Evolutionary conservation across 768 basidiomycete species (phyloP), one percentile per base, ranked within the genome.

Genomic region (Tephrocybe rancida): DNA sequence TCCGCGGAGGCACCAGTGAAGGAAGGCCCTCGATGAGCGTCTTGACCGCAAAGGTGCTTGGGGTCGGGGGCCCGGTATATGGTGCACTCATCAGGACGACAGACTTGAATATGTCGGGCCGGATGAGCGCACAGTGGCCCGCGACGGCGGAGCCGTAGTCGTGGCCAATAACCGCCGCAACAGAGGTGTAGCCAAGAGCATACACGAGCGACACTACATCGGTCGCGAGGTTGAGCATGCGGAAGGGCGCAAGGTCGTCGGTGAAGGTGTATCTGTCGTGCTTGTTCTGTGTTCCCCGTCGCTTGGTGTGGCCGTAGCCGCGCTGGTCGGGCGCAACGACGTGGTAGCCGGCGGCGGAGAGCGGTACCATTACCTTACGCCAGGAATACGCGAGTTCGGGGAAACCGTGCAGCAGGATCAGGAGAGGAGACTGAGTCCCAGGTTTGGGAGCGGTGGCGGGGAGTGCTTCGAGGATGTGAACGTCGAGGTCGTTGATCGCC

Each of bases 351-450:
- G 72, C 70, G 4, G 67, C 58, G 0, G 80, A 64, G 22, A 87
- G 72, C 0, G 82, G 82, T 0, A 67, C 59, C 27, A 87, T 73
- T 30, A 86, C 54, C 54, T 84, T 83, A 13, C 86, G 74, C 83
- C 84, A 87, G 7, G 84, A 86, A 61, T 81, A 84, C 2, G 84
- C 78, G 5, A 87, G 72, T 60, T 87, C 85, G 9, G 85, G 85
- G 63, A 87, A 87, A 37, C 85, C 86, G 56, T 87, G 85, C 1
- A 87, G 64, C 21, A 88, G 78, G 26, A 87, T 49, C 42, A 86
- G 60, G 13, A 87, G 72, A 1, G 79, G 82, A 4, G 70, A 66
- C 19, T 67, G 62, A 32, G 58, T 42, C 38, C 55, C 51, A 43
- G 29, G 50, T 35, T 59, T 49, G 24, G 49, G 16, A 13, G 45